Evolutionary conservation across 352 stramenopile genomes (phyloP), one percentile per base, ranked within the genome.

Genomic region (Pythium phragmiticola): DNA sequence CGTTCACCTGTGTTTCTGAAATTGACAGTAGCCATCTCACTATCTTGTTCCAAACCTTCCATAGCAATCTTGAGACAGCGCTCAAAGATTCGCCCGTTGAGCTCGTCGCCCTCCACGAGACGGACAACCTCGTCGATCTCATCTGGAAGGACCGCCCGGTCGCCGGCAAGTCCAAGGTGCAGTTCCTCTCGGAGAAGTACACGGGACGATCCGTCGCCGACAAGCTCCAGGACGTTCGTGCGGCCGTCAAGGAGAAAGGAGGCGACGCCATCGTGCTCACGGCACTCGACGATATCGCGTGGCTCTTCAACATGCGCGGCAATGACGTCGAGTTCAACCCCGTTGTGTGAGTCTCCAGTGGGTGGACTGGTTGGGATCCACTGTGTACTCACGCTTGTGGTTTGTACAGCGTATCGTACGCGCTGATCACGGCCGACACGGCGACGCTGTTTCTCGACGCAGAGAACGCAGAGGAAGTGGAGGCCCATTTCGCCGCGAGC

Each of bases 231-330:
- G 79, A 80, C 34, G 71, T 95, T 30, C 89, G 94, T 62, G 73
- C 75, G 5, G 81, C 88, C 46, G 86, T 99, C 60, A 70, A 88
- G 49, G 81, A 90, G 19, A 97, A 98, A 57, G 88, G 84, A 16
- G 92, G 89, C 1, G 92, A 97, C 54, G 87, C 96, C 5, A 85
- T 98, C 41, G 87, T 99, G 13, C 87, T 99, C 55, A 95, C 89
- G 26, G 93, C 96, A 6, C 82, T 99, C 8, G 97, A 99, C 70
- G 98, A 99, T 69, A 96, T 98, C 34, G 89, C 88, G 36, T 99
- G 98, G 87, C 86, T 99, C 4, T 91, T 99, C 60, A 99, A 99
- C 77, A 88, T 99, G 33, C 90, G 97, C 26, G 97, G 96, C 59
- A 89, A 87, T 49, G 98, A 99, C 72, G 87, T 99, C 60, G 85